Conservation (phyloP, 495 filamentous ascomycete genomes). For the Trypethelium eluteriae region DNA sequence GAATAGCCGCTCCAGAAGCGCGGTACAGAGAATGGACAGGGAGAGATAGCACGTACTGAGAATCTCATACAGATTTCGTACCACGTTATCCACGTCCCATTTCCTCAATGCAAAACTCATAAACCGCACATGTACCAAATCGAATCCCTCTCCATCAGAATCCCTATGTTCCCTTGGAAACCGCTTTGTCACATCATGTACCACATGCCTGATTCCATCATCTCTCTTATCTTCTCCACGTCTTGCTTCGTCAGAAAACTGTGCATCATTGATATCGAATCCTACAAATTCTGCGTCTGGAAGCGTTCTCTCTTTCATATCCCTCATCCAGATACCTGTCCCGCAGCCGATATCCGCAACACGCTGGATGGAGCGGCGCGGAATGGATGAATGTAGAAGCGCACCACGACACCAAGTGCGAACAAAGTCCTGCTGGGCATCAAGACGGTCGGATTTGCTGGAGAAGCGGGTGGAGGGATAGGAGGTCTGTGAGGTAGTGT, state of each 20-base stretch:
- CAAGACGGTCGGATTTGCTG: not conserved
- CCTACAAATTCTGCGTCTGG: not conserved
- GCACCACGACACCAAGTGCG: not conserved
- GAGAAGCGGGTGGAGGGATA: not conserved
- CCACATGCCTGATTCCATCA: not conserved
- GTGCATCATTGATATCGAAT: not conserved
- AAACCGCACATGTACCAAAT: not conserved
- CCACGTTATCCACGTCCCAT: not conserved
- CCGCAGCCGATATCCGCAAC: not conserved
- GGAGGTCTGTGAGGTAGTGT: not conserved
- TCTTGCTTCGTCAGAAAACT: not conserved
- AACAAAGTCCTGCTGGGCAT: not conserved
- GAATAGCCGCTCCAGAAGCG: not conserved
- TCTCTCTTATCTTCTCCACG: not conserved
- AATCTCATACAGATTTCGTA: not conserved
- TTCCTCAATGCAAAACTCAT: not conserved
- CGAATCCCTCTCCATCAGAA: not conserved
- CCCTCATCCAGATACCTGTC: not conserved
- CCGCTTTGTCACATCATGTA: not conserved
- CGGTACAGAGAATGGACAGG: not conserved
- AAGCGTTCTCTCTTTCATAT: not conserved
- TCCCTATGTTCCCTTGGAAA: not conserved
- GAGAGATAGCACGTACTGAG: not conserved
- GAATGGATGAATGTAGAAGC: not conserved
- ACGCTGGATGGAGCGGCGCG: not conserved